Evolutionary conservation across 257 asterid species (phyloP).

Genomic region (Solanum etuberosum): DNA sequence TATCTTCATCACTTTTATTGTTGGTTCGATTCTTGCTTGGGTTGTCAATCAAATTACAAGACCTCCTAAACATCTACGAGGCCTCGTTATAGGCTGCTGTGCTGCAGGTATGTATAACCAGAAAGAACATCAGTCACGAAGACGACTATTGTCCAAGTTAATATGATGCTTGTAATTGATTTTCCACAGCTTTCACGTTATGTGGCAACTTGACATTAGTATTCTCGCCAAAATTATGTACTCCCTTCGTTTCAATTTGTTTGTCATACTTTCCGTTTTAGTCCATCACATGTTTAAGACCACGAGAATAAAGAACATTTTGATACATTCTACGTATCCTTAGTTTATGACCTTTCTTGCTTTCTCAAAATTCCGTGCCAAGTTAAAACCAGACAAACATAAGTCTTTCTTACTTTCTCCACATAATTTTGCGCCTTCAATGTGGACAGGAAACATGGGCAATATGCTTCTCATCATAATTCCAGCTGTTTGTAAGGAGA

Average conservation of each 20-base stretch:
- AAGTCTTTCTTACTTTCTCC: background rate
- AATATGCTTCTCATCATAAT: slow-evolving; percentile 71
- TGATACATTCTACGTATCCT: background rate
- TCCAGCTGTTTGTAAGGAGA: slow-evolving; percentile 77
- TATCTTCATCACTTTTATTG: slow-evolving; percentile 53
- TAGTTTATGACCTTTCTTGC: background rate
- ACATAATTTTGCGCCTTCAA: background rate
- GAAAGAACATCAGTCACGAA: background rate
- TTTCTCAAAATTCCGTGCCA: background rate
- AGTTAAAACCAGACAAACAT: background rate
- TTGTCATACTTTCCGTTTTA: background rate
- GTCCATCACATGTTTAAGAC: background rate
- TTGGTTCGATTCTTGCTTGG: slow-evolving; percentile 79
- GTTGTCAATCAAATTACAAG: slow-evolving; percentile 45
- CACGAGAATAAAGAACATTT: background rate
- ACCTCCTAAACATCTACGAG: slow-evolving; percentile 60
- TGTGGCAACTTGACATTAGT: background rate
- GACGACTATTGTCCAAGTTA: background rate
- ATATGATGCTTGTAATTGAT: background rate
- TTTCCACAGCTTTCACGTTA: background rate
- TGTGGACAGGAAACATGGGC: slow-evolving; percentile 60
- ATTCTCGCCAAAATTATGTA: background rate
- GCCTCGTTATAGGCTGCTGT: slow-evolving; percentile 71
- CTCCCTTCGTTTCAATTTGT: background rate
- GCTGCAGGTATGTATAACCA: slow-evolving; percentile 48